Evolutionary conservation across 2,329 filamentous ascomycete species (phyloP).

Genomic region (Beauveria sp.): DNA sequence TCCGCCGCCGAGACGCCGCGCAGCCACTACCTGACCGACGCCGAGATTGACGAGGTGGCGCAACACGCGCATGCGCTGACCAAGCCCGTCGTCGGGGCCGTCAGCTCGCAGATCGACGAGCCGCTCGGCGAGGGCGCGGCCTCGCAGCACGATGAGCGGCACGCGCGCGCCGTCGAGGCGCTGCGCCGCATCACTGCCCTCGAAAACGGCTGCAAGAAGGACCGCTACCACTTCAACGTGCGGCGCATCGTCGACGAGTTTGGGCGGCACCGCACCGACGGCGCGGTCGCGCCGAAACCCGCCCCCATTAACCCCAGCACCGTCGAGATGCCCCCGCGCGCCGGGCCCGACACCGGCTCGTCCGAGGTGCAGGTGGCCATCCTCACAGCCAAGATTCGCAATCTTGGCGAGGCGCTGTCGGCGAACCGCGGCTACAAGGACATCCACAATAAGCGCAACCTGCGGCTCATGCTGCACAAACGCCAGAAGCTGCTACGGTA

Average conservation of each 20-base stretch:
- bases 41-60: conserved; percentile 60
- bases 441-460: conserved; percentile 88
- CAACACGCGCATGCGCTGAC: conserved; percentile 61
- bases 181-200: conserved; percentile 73
- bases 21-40: conserved; percentile 67
- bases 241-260: conserved; percentile 79
- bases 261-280: conserved; percentile 84
- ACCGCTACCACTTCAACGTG: conserved; percentile 75
- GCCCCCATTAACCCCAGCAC: conserved; percentile 34
- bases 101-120: conserved; percentile 34
- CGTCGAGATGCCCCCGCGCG: conserved; percentile 44
- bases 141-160: conserved; percentile 43
- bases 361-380: conserved; percentile 98
- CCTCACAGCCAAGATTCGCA: conserved; percentile 85
- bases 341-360: conserved; percentile 89
- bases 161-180: conserved; percentile 65
- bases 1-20: conserved; percentile 36
- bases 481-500: conserved; percentile 85
- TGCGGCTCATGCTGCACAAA: conserved; percentile 77
- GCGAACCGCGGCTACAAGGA: conserved; percentile 67
- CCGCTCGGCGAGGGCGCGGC: conserved; percentile 25
- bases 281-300: conserved; percentile 54
- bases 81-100: conserved; percentile 40
- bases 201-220: conserved; percentile 68
- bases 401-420: conserved; percentile 65